Evolutionary conservation across 2,329 filamentous ascomycete species (phyloP).

Genomic region (Fusarium poae): DNA sequence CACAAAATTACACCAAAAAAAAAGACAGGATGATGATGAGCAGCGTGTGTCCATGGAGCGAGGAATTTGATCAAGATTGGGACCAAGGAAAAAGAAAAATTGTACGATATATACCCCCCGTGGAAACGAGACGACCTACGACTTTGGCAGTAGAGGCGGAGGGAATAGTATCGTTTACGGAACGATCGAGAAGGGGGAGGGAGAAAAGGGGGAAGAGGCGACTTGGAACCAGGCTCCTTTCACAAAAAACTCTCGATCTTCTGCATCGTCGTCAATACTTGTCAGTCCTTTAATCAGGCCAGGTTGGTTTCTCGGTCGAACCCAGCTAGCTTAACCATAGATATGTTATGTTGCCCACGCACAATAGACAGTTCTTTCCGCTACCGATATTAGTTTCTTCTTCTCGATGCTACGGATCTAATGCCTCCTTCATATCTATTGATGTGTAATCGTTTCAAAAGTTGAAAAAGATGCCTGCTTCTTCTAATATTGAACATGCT

Average conservation of each 20-base stretch:
- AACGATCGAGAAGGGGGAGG: constrained; percentile 3
- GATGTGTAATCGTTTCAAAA: not conserved
- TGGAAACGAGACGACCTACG: constrained; percentile 35
- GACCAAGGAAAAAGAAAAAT: constrained; percentile 26
- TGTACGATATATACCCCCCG: constrained; percentile 36
- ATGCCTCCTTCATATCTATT: not conserved
- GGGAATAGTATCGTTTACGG: constrained; percentile 15
- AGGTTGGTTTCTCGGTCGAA: constrained; percentile 34
- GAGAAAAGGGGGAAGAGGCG: constrained; percentile 1
- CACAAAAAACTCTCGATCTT: constrained; percentile 13
- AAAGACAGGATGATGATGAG: constrained; percentile 32
- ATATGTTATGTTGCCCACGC: constrained; percentile 50
- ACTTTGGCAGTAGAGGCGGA: constrained; percentile 29
- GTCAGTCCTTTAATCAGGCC: constrained; percentile 35
- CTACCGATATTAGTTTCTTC: constrained; percentile 22
- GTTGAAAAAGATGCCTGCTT: not conserved
- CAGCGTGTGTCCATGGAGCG: constrained; percentile 39
- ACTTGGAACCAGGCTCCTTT: constrained; percentile 2
- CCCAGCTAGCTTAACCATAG: constrained; percentile 48
- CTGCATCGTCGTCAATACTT: constrained; percentile 36
- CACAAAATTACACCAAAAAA: constrained; percentile 7
- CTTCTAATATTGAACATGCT: not conserved
- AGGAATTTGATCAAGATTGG: constrained; percentile 22
- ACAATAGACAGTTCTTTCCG: constrained; percentile 50
- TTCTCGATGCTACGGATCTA: not conserved